Conservation (phyloP, 805 yeast species). For the Starmerella lactis-condensi region DNA sequence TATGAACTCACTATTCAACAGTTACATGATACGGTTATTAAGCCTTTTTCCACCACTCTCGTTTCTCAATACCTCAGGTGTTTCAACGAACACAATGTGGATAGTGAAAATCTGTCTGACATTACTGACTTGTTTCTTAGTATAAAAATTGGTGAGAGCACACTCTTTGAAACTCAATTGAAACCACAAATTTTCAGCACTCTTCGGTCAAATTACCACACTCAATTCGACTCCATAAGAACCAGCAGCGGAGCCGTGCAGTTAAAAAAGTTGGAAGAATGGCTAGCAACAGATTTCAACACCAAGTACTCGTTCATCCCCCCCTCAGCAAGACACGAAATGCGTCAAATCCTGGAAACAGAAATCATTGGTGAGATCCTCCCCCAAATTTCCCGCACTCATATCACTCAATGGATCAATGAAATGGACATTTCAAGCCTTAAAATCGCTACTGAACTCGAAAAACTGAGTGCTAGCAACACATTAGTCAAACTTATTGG, state of each 20-base stretch:
- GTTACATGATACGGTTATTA: conserved; percentile 13
- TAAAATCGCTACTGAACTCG: conserved; percentile 11
- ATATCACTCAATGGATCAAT: conserved; percentile 13
- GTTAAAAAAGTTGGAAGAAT: conserved; percentile 3
- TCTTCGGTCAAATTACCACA: too few relatives aligned
- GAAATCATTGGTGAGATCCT: conserved; percentile 7
- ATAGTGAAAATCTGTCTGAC: too few relatives aligned
- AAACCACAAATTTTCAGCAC: too few relatives aligned
- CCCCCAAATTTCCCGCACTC: conserved; percentile 5
- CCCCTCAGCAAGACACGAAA: conserved; percentile 6
- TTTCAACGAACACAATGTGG: too few relatives aligned
- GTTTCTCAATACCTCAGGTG: too few relatives aligned
- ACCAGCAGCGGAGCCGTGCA: conserved; percentile 1
- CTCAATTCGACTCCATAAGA: too few relatives aligned
- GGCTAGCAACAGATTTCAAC: conserved; percentile 10
- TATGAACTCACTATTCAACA: conserved; percentile 11
- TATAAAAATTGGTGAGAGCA: too few relatives aligned
- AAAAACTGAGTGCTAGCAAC: conserved; percentile 4
- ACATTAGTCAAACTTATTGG: conserved; percentile 5
- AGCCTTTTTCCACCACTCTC: too few relatives aligned
- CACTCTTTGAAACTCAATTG: too few relatives aligned
- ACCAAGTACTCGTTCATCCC: conserved; percentile 10
- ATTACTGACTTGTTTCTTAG: too few relatives aligned
- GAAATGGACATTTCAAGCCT: conserved; percentile 3
- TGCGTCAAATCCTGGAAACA: conserved; percentile 4